Evolutionary conservation across 495 filamentous ascomycete species (phyloP).

Genomic region (Aspergillus olivimuriae): DNA sequence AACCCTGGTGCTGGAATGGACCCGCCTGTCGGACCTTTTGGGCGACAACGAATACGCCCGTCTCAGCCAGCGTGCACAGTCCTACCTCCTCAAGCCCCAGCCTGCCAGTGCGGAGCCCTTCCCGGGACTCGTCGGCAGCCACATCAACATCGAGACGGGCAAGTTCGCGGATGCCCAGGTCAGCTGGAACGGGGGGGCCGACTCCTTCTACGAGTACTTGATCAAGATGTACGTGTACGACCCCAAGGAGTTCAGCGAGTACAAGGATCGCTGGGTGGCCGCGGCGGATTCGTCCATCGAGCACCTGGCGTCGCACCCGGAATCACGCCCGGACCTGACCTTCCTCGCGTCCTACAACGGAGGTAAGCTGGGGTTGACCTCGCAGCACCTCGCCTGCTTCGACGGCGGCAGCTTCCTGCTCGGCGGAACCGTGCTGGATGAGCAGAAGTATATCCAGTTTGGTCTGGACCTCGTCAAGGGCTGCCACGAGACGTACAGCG

Average conservation of each 20-base stretch:
- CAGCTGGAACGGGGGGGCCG: slow-evolving; percentile 74
- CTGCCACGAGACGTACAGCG: slow-evolving; percentile 68
- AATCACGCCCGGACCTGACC: slow-evolving; percentile 62
- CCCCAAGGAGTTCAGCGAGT: slow-evolving; percentile 51
- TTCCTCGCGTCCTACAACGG: slow-evolving; percentile 62
- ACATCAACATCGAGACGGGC: slow-evolving; percentile 59
- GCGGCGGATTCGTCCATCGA: slow-evolving; percentile 73
- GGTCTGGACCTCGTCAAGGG: slow-evolving; percentile 67
- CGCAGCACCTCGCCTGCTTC: slow-evolving; percentile 75
- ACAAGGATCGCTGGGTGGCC: slow-evolving; percentile 67
- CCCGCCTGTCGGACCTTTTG: slow-evolving; percentile 70
- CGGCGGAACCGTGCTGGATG: slow-evolving; percentile 63
- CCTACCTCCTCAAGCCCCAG: slow-evolving; percentile 61
- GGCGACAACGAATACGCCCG: slow-evolving; percentile 58
- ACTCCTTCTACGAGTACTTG: slow-evolving; percentile 88
- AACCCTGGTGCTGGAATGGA: slow-evolving; percentile 80
- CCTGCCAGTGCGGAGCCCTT: slow-evolving; percentile 63
- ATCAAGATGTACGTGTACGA: slow-evolving; percentile 93
- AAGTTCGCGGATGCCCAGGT: slow-evolving; percentile 59
- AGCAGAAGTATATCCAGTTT: slow-evolving; percentile 62
- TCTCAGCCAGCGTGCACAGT: slow-evolving; percentile 63
- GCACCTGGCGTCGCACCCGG: slow-evolving; percentile 67
- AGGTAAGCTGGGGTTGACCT: slow-evolving; percentile 42
- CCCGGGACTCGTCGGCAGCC: slow-evolving; percentile 68
- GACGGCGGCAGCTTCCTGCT: slow-evolving; percentile 82